Evolutionary conservation across 2,329 filamentous ascomycete genomes (phyloP).

Genomic region (Beauveria medogensis): DNA sequence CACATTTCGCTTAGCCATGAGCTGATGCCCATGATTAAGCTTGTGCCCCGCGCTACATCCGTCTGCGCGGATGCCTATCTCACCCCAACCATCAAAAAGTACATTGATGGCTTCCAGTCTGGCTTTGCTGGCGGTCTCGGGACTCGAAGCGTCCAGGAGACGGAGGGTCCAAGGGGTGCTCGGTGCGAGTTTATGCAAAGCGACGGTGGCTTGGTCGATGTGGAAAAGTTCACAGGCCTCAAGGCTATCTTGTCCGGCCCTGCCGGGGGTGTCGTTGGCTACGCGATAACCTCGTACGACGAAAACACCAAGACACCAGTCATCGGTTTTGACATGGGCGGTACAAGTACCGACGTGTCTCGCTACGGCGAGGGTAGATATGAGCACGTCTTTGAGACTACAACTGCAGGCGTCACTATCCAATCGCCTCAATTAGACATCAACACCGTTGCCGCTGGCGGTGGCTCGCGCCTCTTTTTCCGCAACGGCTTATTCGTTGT

Average conservation of each 20-base stretch:
- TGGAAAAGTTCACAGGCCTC: conserved; percentile 74
- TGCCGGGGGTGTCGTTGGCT: conserved; percentile 88
- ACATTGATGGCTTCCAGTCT: conserved; percentile 64
- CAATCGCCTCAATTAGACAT: conserved; percentile 90
- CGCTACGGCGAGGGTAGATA: conserved; percentile 78
- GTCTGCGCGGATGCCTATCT: conserved; percentile 37
- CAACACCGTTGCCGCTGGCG: conserved; percentile 88
- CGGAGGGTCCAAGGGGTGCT: conserved; percentile 57
- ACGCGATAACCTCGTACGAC: conserved; percentile 86
- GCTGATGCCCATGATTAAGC: conserved; percentile 37
- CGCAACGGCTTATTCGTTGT: conserved; percentile 85
- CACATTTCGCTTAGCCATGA: conserved; percentile 58
- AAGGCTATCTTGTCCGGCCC: conserved; percentile 82
- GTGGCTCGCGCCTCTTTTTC: conserved; percentile 79
- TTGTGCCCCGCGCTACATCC: conserved; percentile 34
- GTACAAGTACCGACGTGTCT: conserved; percentile 86
- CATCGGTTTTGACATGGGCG: conserved; percentile 95
- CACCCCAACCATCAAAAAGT: conserved; percentile 34
- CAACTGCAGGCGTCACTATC: conserved; percentile 87
- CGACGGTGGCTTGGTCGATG: conserved; percentile 65
- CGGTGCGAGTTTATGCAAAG: conserved; percentile 95
- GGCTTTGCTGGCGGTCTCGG: conserved; percentile 78
- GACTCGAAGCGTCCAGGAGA: conserved; percentile 61
- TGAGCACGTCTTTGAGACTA: conserved; percentile 91
- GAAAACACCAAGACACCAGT: conserved; percentile 72